Base-by-base conservation (phyloP, 352 stramenopile genomes). In the Phytopythium cucurbitacearum region DNA sequence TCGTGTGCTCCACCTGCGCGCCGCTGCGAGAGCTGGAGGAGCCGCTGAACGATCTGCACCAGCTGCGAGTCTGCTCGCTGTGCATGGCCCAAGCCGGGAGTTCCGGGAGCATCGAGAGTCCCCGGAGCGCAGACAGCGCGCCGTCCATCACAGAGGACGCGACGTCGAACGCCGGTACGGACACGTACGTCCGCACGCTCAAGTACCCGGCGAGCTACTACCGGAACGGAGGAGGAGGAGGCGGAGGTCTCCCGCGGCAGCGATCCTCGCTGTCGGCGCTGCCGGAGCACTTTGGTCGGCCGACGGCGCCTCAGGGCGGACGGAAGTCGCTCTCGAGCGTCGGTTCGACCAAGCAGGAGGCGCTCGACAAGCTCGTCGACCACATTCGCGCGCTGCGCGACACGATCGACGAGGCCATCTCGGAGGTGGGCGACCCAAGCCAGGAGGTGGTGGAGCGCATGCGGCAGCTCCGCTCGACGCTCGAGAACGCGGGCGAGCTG, bases 1-100 rank as follows among this genome's bases (percentile, higher is more conserved):
- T 91, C 4, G 80, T 91, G 33, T 94, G 84, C 59, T 79, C 76
- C 2, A 76, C 42, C 39, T 94, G 84, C 48, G 80, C 81, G 7
- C 84, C 84, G 5, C 55, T 90, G 46, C 79, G 84, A 0, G 73
- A 88, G 34, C 56, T 94, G 1, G 84, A 94, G 7, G 75, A 90
- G 38, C 79, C 79, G 12, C 57, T 89, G 32, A 41, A 65, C 28
- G 77, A 84, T 9, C 81, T 69, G 1, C 64, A 78, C 43, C 46
- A 48, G 16, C 62, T 94, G 40, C 84, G 84, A 21, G 80, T 94
- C 35, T 94, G 84, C 57, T 75, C 74, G 0, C 41, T 80, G 36
- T 94, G 84, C 58, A 77, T 84, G 57, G 73, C 73, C 4, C 65
- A 76, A 33, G 73, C 65, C 11, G 68, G 69, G 4, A 78, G 64